Evolutionary conservation across 1,284 basidiomycete species (phyloP), one percentile per base, ranked within the genome.

Genomic region (Testicularia cyperi): DNA sequence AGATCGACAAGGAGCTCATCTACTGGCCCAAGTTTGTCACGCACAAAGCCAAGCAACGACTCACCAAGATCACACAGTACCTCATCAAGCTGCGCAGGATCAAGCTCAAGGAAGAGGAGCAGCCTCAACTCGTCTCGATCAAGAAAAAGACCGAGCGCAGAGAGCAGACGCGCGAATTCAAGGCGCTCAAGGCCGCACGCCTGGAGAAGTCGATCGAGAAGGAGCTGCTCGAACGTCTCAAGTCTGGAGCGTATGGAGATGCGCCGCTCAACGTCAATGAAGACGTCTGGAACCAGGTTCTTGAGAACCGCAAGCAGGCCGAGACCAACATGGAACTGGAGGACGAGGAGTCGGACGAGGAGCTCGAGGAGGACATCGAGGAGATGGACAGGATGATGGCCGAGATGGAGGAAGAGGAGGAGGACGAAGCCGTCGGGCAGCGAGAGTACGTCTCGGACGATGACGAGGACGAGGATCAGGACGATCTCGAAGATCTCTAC

Each of bases 51-150:
- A 99, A 98, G 81, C 95, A 99, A 79, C 85, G 95, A 38, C 83
- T 96, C 27, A 99, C 95, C 14, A 98, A 97, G 81, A 97, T 99
- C 69, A 98, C 94, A 0, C 95, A 99, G 78, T 98, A 97, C 75
- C 83, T 98, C 57, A 97, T 98, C 79, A 95, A 96, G 81, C 92
- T 98, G 88, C 83, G 95, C 49, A 85, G 90, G 30, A 80, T 96
- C 68, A 88, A 87, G 70, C 81, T 94, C 54, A 86, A 89, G 44
- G 69, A 65, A 19, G 71, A 76, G 37, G 86, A 94, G 78, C 87
- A 92, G 77, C 90, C 92, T 5, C 92, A 90, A 78, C 83, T 97
- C 21, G 83, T 97, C 3, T 90, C 91, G 5, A 86, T 97, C 61
- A 97, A 97, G 82, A 95, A 97, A 80, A 99, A 98, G 79, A 83